phyloP scores from a whole-genome alignment of 2,329 filamentous ascomycete species.

The Chalaropsis thielavioides region DNA sequence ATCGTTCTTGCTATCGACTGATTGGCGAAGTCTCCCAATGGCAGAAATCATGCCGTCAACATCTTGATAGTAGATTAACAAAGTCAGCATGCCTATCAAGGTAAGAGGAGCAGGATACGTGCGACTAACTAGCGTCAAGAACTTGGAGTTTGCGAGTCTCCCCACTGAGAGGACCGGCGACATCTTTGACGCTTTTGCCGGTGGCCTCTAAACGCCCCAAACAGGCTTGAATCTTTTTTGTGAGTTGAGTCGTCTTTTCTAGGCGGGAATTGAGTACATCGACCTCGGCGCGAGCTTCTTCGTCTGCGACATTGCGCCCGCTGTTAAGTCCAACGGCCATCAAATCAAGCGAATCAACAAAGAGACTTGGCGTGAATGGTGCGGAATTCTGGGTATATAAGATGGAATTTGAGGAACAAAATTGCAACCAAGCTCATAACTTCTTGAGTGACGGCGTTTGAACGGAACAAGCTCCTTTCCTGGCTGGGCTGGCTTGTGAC shows the following conservation, averaged over 20 bases:
- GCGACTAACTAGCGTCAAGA: constrained; percentile 57
- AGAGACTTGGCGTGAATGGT: not conserved
- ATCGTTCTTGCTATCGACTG: constrained; percentile 79
- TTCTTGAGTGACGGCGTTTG: not conserved
- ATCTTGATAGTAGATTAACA: constrained; percentile 35
- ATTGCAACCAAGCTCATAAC: not conserved
- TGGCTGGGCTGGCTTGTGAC: not conserved
- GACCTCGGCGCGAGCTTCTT: constrained; percentile 54
- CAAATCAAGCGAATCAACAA: not conserved
- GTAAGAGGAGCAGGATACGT: not conserved
- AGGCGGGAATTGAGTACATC: constrained; percentile 59
- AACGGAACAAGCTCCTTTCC: not conserved
- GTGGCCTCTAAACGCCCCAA: constrained; percentile 71
- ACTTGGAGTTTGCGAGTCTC: constrained; percentile 82
- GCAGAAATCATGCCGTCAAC: constrained; percentile 74
- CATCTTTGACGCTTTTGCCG: constrained; percentile 80
- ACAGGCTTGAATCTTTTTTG: constrained; percentile 88
- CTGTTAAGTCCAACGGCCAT: constrained; percentile 15
- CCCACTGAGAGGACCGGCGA: constrained; percentile 80
- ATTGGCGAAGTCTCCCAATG: constrained; percentile 77
- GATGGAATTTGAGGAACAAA: not conserved
- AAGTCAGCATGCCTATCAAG: not conserved
- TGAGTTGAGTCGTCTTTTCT: constrained; percentile 83
- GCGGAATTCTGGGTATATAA: not conserved
- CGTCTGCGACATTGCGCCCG: constrained; percentile 41